Conservation (phyloP, 352 stramenopile species). For the Globisporangium irregulare region DNA sequence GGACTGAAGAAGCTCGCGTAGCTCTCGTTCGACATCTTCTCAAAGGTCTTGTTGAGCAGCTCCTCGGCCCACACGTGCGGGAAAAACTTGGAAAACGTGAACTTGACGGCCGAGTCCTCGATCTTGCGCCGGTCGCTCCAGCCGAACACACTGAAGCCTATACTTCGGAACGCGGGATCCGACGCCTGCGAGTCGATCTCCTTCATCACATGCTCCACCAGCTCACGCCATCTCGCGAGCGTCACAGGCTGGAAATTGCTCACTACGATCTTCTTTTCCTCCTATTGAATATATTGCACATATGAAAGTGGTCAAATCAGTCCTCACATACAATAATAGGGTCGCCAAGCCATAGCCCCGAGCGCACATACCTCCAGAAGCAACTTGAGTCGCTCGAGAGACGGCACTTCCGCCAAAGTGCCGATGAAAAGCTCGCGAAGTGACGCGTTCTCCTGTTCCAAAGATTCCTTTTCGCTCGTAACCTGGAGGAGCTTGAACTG, state of each 20-base stretch:
- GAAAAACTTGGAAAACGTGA: conserved; percentile 52
- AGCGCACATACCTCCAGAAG: conserved; percentile 14
- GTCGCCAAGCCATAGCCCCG: too few species aligned
- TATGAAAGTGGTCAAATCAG: neutral
- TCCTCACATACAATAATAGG: neutral
- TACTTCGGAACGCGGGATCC: conserved; percentile 26
- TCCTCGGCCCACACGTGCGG: conserved; percentile 39
- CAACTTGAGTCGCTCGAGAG: conserved; percentile 25
- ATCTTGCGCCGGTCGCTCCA: conserved; percentile 42
- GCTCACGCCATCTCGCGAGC: conserved; percentile 29
- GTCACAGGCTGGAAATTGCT: conserved; percentile 31
- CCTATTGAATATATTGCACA: conserved; percentile 1
- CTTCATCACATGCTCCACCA: conserved; percentile 32
- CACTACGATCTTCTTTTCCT: conserved; percentile 30
- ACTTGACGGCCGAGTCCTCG: conserved; percentile 38
- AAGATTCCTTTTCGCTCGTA: conserved; percentile 26
- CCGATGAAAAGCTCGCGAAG: conserved; percentile 21
- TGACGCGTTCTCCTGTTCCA: conserved; percentile 37
- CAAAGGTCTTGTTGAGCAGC: conserved; percentile 41
- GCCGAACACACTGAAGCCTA: conserved; percentile 41
- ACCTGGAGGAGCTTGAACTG: conserved; percentile 39
- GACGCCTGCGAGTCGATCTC: conserved; percentile 29
- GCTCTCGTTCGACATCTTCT: conserved; percentile 36
- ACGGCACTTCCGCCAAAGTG: conserved; percentile 13
- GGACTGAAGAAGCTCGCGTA: conserved; percentile 54